Evolutionary conservation across 2,329 filamentous ascomycete species (phyloP), one percentile per base, ranked within the genome.

Genomic region (Neonectria hederae): DNA sequence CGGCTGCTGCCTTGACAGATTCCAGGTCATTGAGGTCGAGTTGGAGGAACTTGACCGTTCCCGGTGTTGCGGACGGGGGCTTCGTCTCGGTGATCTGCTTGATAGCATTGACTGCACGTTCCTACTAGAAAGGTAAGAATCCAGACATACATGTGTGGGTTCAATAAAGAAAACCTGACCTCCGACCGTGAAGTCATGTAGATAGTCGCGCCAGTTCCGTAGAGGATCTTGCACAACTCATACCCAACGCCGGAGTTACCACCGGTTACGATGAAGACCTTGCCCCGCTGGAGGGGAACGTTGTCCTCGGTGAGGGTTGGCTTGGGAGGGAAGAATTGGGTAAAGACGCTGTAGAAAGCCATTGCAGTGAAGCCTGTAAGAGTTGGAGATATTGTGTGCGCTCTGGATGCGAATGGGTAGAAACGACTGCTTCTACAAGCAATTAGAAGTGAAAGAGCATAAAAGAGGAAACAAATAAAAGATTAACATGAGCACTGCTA

Each of bases 151-250:
- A 40, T 4, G 6, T 2, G 19, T n/a, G 5, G 19, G 17, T 11
- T 5, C 2, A 19, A 1, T 54, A 8, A 13, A 8, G 13, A 30
- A 45, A 26, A n/a, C 38, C 57, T 11, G 28, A 65, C 68, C 43
- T 61, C 74, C 52, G 74, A 77, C 51, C 85, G 81, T 2, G 80
- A 82, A 9, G 84, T 83, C 55, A 88, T 75, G 71, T 88, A 88
- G 10, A 88, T 79, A 0, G 80, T 87, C 21, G 78, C 86, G 21
- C 85, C 83, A 4, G 79, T 81, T 1, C 74, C 71, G 70, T 87
- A 88, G 5, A 89, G 79, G 1, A 88, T 81, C 56, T 81, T 82
- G 59, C 77, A 76, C 4, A 89, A 77, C 69, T 87, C 84, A 32
- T 81, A 77, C 2, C 86, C 86, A 5, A 87, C 78, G 24, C 78